Base-by-base conservation (phyloP, 1,284 basidiomycete genomes). In the Schizopora paradoxa region DNA sequence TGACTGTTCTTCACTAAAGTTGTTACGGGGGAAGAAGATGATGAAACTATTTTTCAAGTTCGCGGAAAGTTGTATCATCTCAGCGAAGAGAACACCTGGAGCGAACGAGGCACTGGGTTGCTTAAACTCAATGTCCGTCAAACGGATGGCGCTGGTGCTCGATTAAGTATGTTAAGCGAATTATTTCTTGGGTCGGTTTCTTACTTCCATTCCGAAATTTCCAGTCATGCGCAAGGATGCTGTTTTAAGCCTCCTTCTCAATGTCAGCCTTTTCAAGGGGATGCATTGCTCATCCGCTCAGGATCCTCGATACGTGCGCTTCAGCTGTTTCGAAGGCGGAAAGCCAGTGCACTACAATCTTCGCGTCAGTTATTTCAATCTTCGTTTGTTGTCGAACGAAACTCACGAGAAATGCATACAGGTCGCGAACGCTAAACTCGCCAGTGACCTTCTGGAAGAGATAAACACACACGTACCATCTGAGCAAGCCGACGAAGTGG, bases 161-260 rank as follows among this genome's bases (percentile, higher is more conserved):
- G 92, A 47, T 68, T 94, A 37, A 72, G 89, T 91, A 58, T 23
- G 74, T 69, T 14, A 21, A 43, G 51, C 47, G 48, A 25, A 5
- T 36, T 19, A 16, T 37, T n/a, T 16, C 37, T 10, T 14, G 18
- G 5, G 34, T 51, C 36, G 40, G 5, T 46, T 40, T 22, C 25
- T 8, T 10, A 19, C 21, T 14, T 27, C 29, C 10, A 10, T 16
- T 41, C 14, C 22, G 38, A 11, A 13, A 32, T 21, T n/a, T 38
- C 16, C 43, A 93, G 93, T 97, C 29, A 96, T 97, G 92, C 80
- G 93, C 47, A 91, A 94, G 55, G 93, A 97, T 56, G 93, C 91
- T 1, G 91, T 95, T 7, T 80, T 88, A 58, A 75, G 88, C 0
- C 66, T 96, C 38, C 68, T 97, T 45, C 71, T 97, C 44, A 97